phyloP scores from a whole-genome alignment of 2,329 filamentous ascomycete genomes.

The Cryphonectria carpinicola region DNA sequence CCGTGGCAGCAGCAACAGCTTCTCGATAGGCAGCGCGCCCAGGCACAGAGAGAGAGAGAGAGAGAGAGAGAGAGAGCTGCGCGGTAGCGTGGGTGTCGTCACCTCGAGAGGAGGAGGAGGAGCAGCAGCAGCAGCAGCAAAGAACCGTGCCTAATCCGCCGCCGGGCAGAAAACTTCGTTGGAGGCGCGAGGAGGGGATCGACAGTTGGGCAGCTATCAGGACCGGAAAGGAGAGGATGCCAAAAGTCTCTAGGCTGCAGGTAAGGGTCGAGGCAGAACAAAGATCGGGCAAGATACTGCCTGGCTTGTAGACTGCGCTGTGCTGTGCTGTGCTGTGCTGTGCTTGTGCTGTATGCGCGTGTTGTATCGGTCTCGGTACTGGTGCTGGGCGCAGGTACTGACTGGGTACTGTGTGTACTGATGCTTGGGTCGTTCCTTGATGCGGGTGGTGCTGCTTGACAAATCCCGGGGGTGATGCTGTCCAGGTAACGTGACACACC shows the following conservation, averaged over 20 bases:
- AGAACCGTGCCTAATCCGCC: not conserved
- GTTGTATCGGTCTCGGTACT: not conserved
- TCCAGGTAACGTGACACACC: constrained; percentile 13
- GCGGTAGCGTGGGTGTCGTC: not conserved
- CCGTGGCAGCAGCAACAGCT: not conserved
- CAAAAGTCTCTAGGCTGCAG: not conserved
- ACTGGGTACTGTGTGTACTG: not conserved
- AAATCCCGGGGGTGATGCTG: not conserved
- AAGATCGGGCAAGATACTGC: not conserved
- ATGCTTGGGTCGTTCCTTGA: not conserved
- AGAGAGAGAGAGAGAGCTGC: not conserved
- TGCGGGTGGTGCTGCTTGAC: not conserved
- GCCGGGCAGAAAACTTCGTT: constrained; percentile 11
- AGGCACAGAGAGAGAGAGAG: not conserved
- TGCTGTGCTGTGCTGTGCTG: not conserved
- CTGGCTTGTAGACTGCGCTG: not conserved
- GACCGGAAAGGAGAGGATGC: not conserved
- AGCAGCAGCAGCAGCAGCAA: not conserved
- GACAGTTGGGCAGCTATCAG: constrained; percentile 44
- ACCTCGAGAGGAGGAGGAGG: not conserved
- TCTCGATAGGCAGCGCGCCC: not conserved
- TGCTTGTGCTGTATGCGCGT: not conserved
- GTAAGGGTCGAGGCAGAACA: not conserved
- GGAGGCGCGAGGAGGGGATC: constrained; percentile 36
- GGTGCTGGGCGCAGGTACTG: not conserved